phyloP scores from a whole-genome alignment of 768 basidiomycete genomes.

The Thelephora ganbajun region DNA sequence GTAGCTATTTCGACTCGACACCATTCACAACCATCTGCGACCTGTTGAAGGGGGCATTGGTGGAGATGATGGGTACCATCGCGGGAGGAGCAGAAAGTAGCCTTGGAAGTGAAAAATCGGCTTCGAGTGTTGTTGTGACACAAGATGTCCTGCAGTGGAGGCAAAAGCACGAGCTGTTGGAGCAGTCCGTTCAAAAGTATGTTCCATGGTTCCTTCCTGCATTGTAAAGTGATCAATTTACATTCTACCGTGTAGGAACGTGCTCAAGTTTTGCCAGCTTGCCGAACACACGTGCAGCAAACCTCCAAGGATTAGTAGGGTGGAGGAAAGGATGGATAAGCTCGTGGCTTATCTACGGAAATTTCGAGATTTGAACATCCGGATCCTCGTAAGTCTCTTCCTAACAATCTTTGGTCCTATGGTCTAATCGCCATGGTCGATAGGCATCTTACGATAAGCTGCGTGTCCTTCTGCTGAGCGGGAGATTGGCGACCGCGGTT shows the following conservation, averaged over 20 bases:
- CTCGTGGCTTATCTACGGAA: neutral
- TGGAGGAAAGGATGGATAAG: neutral
- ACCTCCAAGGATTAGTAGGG: neutral
- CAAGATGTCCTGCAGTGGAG: neutral
- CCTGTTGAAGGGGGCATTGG: too few relatives aligned
- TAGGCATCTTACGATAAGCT: neutral
- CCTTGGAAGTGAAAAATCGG: too few relatives aligned
- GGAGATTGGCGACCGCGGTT: neutral
- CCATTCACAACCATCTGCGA: neutral
- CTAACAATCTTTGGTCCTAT: neutral
- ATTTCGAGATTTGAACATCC: neutral
- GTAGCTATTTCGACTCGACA: neutral
- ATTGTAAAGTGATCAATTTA: too few relatives aligned
- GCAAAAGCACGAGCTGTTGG: neutral
- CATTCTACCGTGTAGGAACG: neutral
- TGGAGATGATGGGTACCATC: too few relatives aligned
- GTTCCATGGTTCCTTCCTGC: neutral
- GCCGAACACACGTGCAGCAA: neutral
- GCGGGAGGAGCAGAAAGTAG: too few relatives aligned
- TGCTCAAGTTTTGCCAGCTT: neutral
- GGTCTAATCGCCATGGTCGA: neutral
- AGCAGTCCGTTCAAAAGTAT: neutral
- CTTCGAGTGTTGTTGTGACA: neutral
- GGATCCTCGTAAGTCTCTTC: neutral
- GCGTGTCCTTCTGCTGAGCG: neutral